A percentile compares a stretch with the other conserved stretches of the same genome.
These are phyloP conservation scores for Blastobotrys persicus DNA, from an alignment of 1,139 yeast species.

Conservation along the genomic window DNA sequence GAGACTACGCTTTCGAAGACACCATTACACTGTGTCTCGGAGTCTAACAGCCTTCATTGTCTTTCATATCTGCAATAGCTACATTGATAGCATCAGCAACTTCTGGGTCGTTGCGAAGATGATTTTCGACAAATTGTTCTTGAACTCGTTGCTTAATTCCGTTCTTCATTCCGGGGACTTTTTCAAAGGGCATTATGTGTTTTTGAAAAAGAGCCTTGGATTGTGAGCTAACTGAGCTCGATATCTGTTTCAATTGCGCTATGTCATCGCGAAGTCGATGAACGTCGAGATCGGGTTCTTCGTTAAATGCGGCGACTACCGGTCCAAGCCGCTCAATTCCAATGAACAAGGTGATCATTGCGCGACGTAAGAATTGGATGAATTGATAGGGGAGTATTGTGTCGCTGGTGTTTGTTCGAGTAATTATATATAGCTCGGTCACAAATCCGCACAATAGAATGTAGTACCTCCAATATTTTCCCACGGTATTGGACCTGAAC, in stretches of 20 bases:
- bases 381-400: slow-evolving; percentile 13
- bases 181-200: slow-evolving; percentile 1
- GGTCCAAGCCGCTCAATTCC: slow-evolving; percentile 22
- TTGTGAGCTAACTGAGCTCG: not conserved
- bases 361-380: slow-evolving; percentile 9
- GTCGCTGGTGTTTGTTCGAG: not conserved
- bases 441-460: slow-evolving; percentile 10
- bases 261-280: not conserved
- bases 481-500: slow-evolving; percentile 1
- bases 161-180: not conserved
- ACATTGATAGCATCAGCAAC: slow-evolving; percentile 21
- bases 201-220: not conserved
- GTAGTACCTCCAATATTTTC: slow-evolving; percentile 12
- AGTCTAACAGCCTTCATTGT: too few species aligned
- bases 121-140: slow-evolving; percentile 14
- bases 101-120: slow-evolving; percentile 23
- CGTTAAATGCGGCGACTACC: slow-evolving; percentile 5
- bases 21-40: too few species aligned
- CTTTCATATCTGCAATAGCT: not conserved
- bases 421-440: slow-evolving; percentile 8
- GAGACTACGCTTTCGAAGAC: too few species aligned
- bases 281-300: not conserved
- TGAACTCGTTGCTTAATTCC: not conserved
- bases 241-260: slow-evolving; percentile 2
- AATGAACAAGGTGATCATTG: slow-evolving; percentile 16